Conservation (phyloP, 208 protist species). For the Leishmania braziliensis region DNA sequence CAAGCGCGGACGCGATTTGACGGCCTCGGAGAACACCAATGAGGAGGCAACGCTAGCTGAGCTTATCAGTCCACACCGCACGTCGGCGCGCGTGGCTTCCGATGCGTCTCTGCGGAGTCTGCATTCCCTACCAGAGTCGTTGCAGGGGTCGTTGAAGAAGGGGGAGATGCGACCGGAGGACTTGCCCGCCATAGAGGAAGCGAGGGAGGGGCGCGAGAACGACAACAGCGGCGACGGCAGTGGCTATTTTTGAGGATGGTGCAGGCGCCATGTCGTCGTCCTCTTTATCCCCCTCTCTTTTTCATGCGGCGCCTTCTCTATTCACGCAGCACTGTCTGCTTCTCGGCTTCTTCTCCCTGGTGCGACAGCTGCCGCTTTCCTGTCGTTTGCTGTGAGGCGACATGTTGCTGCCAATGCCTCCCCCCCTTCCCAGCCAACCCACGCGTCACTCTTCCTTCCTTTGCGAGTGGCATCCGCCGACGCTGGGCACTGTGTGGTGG, state of each 20-base stretch:
- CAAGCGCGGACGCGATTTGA: not conserved
- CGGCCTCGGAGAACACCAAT: not conserved
- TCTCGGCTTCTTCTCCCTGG: not conserved
- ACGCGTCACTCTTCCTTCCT: not conserved
- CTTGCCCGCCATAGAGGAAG: constrained; percentile 13
- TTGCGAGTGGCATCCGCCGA: not conserved
- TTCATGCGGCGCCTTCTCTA: not conserved
- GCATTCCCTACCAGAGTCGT: constrained; percentile 14
- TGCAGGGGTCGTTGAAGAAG: constrained; percentile 26
- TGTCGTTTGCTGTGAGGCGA: not conserved
- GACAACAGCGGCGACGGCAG: constrained; percentile 7
- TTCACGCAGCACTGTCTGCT: no score
- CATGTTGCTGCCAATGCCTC: not conserved
- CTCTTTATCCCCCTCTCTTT: constrained; percentile 1
- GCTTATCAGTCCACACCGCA: not conserved
- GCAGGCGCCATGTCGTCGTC: not conserved
- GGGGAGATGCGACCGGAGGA: constrained; percentile 32
- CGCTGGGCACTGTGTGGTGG: not conserved
- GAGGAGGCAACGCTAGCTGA: constrained; percentile 15
- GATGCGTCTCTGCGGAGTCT: constrained; percentile 30
- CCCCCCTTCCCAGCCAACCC: not conserved
- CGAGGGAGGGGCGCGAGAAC: constrained; percentile 1
- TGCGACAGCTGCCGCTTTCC: not conserved
- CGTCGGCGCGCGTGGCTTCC: not conserved
- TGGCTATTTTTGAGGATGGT: not conserved